phyloP scores from a whole-genome alignment of 768 basidiomycete genomes.

The Suillus spraguei region DNA sequence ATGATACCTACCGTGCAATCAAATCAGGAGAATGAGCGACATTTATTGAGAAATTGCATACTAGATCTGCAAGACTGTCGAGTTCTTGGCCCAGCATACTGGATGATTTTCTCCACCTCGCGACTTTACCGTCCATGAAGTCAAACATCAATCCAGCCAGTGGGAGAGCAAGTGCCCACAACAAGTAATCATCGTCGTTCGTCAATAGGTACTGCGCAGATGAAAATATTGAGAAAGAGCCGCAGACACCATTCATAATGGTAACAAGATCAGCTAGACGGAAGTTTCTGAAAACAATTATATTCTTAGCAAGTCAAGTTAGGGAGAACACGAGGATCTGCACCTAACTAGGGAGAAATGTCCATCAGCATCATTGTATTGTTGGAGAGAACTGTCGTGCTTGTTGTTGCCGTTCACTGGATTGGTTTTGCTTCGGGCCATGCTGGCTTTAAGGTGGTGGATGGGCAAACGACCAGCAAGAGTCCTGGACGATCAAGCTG shows the following conservation, averaged over 20 bases:
- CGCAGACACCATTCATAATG: conserved; percentile 99
- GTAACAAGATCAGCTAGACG: conserved; percentile 97
- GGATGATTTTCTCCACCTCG: conserved; percentile 93
- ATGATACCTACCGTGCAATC: conserved; percentile 72
- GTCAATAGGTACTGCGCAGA: conserved; percentile 87
- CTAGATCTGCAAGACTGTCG: conserved; percentile 95
- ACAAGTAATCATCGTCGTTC: conserved; percentile 77
- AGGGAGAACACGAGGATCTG: conserved; percentile 9
- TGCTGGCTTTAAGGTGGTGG: conserved; percentile 16
- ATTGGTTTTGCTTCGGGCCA: conserved; percentile 34
- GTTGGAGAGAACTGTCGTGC: conserved; percentile 50
- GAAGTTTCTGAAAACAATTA: conserved; percentile 71
- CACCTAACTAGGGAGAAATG: conserved; percentile 98
- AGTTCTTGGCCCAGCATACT: conserved; percentile 98
- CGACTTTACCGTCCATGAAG: conserved; percentile 96
- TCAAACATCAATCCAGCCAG: conserved; percentile 97
- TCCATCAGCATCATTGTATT: conserved; percentile 87
- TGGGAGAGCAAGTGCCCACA: conserved; percentile 87
- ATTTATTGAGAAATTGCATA: conserved; percentile 38
- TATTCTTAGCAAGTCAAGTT: conserved; percentile 20
- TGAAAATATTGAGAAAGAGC: conserved; percentile 92
- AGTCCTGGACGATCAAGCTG: conserved; percentile 24
- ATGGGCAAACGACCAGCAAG: conserved; percentile 22
- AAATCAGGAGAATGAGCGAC: conserved; percentile 9
- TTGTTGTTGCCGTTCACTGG: conserved; percentile 22